These are phyloP conservation scores for Clitocybe nebularis DNA, from an alignment of 1,284 basidiomycete genomes.

Conservation along the genomic window DNA sequence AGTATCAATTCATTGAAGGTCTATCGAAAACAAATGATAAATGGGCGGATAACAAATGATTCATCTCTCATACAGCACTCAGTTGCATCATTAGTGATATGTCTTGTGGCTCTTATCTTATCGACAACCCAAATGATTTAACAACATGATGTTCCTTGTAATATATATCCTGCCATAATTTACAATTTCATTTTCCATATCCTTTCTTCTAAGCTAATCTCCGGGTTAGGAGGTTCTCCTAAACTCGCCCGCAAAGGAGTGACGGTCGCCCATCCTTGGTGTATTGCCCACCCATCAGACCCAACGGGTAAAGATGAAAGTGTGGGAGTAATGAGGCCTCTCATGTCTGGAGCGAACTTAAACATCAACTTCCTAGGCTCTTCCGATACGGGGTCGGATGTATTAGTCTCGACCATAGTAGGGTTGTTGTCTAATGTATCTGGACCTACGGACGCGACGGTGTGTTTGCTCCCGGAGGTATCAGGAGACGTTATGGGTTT, in stretches of 20 bases:
- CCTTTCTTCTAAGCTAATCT: conserved; percentile 32
- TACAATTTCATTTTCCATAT: conserved; percentile 53
- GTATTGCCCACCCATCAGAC: conserved; percentile 79
- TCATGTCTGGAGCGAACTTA: conserved; percentile 79
- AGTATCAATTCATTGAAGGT: conserved; percentile 37
- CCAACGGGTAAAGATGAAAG: conserved; percentile 61
- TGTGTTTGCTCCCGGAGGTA: conserved; percentile 17
- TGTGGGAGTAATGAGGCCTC: conserved; percentile 61
- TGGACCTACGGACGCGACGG: conserved; percentile 35
- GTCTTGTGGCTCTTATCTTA: no score
- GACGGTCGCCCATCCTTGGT: conserved; percentile 64
- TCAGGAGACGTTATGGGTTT: conserved; percentile 28
- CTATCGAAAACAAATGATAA: conserved; percentile 30
- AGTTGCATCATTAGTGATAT: no score
- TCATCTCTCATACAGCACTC: no score
- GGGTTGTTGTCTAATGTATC: no score
- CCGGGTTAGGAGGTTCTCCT: conserved; percentile 46
- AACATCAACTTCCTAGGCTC: conserved; percentile 55
- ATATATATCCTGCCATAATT: no score
- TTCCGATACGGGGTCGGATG: no score
- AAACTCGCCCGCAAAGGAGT: conserved; percentile 74
- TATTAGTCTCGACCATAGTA: no score
- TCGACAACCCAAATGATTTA: no score
- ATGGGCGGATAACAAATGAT: conserved; percentile 17
- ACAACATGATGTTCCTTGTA: no score